Percentiles rank a stretch among this genome's conserved stretches.
Evolutionary conservation across 495 filamentous ascomycete species (phyloP).

Genomic region (Cudoniella acicularis): DNA sequence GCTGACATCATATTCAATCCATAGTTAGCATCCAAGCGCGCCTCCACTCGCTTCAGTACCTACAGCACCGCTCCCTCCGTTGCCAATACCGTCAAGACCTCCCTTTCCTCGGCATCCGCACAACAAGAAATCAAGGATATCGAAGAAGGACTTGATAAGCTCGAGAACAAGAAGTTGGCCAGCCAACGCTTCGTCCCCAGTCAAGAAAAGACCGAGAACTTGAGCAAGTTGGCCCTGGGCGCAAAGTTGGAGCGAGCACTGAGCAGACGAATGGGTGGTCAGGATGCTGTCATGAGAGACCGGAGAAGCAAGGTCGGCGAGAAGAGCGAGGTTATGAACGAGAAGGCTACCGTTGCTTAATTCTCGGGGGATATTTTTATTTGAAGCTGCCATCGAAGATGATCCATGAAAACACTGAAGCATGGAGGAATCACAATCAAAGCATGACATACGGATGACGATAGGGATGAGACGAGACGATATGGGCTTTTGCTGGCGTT

Average conservation of each 20-base stretch:
- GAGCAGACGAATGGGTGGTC: slow-evolving; percentile 79
- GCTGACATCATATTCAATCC: background rate
- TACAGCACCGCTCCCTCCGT: slow-evolving; percentile 69
- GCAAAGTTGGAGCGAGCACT: slow-evolving; percentile 94
- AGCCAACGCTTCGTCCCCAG: slow-evolving; percentile 82
- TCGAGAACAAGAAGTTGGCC: slow-evolving; percentile 84
- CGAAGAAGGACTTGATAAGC: slow-evolving; percentile 77
- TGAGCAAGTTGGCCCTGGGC: slow-evolving; percentile 86
- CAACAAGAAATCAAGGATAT: slow-evolving; percentile 74
- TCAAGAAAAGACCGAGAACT: slow-evolving; percentile 76
- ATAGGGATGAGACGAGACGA: background rate
- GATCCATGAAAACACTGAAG: no score
- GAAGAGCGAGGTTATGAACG: slow-evolving; percentile 34
- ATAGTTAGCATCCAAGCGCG: slow-evolving; percentile 51
- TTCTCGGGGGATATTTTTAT: background rate
- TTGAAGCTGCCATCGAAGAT: background rate
- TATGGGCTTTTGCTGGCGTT: background rate
- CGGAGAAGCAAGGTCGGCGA: slow-evolving; percentile 37
- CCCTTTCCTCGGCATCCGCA: slow-evolving; percentile 55
- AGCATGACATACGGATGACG: background rate
- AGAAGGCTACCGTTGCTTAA: slow-evolving; percentile 4
- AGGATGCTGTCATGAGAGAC: slow-evolving; percentile 83
- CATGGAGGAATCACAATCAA: background rate
- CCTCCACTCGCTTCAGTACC: slow-evolving; percentile 76
- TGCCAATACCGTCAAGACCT: slow-evolving; percentile 34